phyloP scores from a whole-genome alignment of 2,329 filamentous ascomycete species.

The Rhynchosporium graminicola region DNA sequence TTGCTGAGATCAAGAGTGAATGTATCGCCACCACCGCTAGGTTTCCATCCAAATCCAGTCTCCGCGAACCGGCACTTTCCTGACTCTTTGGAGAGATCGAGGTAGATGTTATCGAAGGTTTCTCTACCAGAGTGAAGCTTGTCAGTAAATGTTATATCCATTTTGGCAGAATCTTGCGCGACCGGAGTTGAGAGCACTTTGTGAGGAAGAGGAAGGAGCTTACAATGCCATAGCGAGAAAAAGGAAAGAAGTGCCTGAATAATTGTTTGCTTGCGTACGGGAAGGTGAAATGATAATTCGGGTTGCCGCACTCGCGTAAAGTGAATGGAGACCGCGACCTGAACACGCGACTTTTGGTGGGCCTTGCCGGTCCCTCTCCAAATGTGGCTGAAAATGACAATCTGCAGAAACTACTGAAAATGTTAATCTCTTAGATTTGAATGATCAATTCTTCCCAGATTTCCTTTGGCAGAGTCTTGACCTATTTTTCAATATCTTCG shows the following conservation, averaged over 20 bases:
- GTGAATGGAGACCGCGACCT: constrained; percentile 6
- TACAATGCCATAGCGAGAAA: constrained; percentile 24
- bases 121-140: constrained; percentile 53
- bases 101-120: constrained; percentile 95
- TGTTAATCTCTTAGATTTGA: no score
- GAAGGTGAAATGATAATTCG: not conserved
- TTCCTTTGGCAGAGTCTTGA: no score
- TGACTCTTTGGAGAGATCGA: constrained; percentile 89
- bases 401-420: no score
- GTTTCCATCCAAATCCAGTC: constrained; percentile 94
- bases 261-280: constrained; percentile 12
- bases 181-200: not conserved
- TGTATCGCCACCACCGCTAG: constrained; percentile 80
- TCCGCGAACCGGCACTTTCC: constrained; percentile 96
- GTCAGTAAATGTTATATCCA: constrained; percentile 21
- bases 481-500: no score
- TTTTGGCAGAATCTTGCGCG: not conserved
- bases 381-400: no score
- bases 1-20: constrained; percentile 90
- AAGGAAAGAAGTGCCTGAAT: not conserved
- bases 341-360: not conserved
- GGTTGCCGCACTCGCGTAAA: not conserved
- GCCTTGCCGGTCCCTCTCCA: not conserved
- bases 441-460: no score
- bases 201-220: not conserved